phyloP scores from a whole-genome alignment of 352 stramenopile species.

The Aphanomyces euteiches region DNA sequence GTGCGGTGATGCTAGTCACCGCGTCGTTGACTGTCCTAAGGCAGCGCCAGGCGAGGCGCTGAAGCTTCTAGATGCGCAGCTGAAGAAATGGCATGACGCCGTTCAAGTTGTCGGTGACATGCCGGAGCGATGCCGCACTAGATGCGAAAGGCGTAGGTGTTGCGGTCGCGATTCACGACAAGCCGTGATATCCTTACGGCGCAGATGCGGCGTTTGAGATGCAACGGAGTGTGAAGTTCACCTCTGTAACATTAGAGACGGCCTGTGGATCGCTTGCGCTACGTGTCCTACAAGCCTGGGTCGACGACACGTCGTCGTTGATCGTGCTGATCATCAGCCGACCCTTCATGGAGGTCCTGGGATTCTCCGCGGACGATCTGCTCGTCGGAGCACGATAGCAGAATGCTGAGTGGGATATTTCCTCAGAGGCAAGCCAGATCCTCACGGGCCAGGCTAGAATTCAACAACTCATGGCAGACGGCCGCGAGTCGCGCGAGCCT shows the following conservation, averaged over 20 bases:
- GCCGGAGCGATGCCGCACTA: background rate
- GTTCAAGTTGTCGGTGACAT: background rate
- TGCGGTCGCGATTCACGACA: background rate
- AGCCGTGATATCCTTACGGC: slow-evolving; percentile 22
- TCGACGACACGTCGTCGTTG: slow-evolving; percentile 16
- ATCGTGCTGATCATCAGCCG: slow-evolving; percentile 22
- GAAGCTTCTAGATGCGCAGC: background rate
- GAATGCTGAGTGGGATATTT: slow-evolving; percentile 21
- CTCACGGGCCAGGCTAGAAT: background rate
- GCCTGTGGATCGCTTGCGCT: slow-evolving; percentile 19
- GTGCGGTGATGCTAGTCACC: slow-evolving; percentile 19
- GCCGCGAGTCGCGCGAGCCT: slow-evolving; percentile 8
- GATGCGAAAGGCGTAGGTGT: background rate
- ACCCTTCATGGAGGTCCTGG: slow-evolving; percentile 25
- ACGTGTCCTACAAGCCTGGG: slow-evolving; percentile 13
- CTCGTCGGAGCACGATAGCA: slow-evolving; percentile 10
- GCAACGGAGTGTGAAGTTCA: slow-evolving; percentile 1
- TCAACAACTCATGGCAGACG: slow-evolving; percentile 9
- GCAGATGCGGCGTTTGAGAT: slow-evolving; percentile 6
- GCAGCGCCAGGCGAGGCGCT: slow-evolving; percentile 13
- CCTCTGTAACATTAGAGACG: slow-evolving; percentile 13
- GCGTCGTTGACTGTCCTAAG: slow-evolving; percentile 17
- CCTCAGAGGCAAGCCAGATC: background rate
- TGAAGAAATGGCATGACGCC: slow-evolving; percentile 14
- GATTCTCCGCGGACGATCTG: slow-evolving; percentile 17